These are phyloP conservation scores for Talaromyces sp. DNA, from an alignment of 2,329 filamentous ascomycete species.

Conservation along the genomic window DNA sequence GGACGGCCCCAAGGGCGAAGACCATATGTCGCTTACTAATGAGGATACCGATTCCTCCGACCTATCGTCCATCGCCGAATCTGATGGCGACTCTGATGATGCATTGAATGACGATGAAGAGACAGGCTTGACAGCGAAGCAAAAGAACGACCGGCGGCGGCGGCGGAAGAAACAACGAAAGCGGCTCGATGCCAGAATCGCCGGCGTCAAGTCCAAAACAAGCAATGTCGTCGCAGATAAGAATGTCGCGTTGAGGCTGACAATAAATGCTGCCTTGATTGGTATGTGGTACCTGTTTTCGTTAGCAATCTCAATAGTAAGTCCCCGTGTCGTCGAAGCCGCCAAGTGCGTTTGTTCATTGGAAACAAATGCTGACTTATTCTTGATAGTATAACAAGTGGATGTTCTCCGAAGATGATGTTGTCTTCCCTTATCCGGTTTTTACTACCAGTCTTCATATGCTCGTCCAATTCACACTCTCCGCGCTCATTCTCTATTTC, in stretches of 20 bases:
- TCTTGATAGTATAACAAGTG: conserved; percentile 85
- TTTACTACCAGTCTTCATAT: conserved; percentile 96
- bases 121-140: conserved; percentile 71
- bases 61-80: conserved; percentile 36
- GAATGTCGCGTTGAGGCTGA: conserved; percentile 61
- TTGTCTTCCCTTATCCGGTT: conserved; percentile 89
- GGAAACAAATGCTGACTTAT: conserved; percentile 9
- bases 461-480: conserved; percentile 83
- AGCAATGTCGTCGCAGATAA: conserved; percentile 68
- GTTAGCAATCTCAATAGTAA: conserved; percentile 81
- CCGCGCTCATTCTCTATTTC: conserved; percentile 71
- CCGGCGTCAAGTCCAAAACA: conserved; percentile 54
- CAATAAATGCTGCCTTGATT: conserved; percentile 76
- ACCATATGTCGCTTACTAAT: conserved; percentile 26
- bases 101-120: conserved; percentile 82
- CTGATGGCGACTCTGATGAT: conserved; percentile 60
- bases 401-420: conserved; percentile 86
- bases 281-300: conserved; percentile 88
- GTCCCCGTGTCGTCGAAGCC: conserved; percentile 25
- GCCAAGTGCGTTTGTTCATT: background rate
- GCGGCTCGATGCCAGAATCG: conserved; percentile 63
- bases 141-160: conserved; percentile 60
- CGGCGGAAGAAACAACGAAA: conserved; percentile 62
- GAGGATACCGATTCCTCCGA: conserved; percentile 35
- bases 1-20: conserved; percentile 24